Percentiles rank a stretch among this genome's conserved stretches.
Conservation (phyloP, 2,329 filamentous ascomycete species). For the Pseudogymnoascus sp. region DNA sequence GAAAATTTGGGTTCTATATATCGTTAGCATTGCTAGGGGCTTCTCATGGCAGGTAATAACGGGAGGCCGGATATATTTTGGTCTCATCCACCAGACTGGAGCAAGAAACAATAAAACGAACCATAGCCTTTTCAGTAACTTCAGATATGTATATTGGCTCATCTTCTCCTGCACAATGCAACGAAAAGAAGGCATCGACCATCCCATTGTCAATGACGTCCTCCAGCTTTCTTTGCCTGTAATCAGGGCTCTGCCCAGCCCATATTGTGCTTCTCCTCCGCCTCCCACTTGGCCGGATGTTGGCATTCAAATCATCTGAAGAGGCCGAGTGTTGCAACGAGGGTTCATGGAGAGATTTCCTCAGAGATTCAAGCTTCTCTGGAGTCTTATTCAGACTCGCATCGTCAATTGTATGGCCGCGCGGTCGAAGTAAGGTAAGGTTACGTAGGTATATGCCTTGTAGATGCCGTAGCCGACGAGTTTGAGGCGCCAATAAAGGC, state of each 20-base stretch:
- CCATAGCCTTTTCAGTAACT: constrained; percentile 66
- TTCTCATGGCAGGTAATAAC: not conserved
- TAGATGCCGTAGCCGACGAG: constrained; percentile 81
- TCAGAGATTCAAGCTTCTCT: constrained; percentile 48
- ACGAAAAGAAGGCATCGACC: constrained; percentile 82
- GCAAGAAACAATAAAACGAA: constrained; percentile 25
- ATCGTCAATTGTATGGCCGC: constrained; percentile 64
- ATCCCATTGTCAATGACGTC: constrained; percentile 63
- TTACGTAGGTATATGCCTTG: constrained; percentile 84
- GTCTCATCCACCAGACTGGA: not conserved
- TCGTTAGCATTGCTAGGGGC: not conserved
- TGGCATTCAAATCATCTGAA: constrained; percentile 42
- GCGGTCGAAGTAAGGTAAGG: constrained; percentile 57
- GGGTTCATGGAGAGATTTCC: constrained; percentile 36
- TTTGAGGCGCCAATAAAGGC: constrained; percentile 58
- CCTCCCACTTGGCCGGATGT: constrained; percentile 31
- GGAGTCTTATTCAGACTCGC: constrained; percentile 60
- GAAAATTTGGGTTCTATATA: constrained; percentile 71
- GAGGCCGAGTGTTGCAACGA: constrained; percentile 51
- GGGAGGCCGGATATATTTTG: not conserved
- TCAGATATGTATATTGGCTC: constrained; percentile 91
- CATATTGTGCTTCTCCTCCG: constrained; percentile 57
- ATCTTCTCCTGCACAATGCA: constrained; percentile 60
- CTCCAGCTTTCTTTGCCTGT: constrained; percentile 68
- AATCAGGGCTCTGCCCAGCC: constrained; percentile 50